Conservation (phyloP, 2,329 filamentous ascomycete genomes). For the Sclerotinia glacialis region DNA sequence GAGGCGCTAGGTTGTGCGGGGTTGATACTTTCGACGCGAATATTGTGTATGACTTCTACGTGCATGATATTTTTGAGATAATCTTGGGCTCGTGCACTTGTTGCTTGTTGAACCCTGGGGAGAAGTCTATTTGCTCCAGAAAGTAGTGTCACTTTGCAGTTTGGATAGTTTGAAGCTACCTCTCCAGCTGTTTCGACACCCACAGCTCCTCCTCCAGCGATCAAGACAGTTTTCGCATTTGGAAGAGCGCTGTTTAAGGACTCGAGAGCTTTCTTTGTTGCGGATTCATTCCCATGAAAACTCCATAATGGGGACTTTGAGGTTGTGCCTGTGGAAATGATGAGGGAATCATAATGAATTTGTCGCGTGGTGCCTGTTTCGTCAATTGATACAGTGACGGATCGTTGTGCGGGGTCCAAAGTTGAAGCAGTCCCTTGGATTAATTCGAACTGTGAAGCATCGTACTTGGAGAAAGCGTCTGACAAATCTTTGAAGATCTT, state of each 20-base stretch:
- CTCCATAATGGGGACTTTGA: constrained; percentile 47
- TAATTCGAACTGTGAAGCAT: constrained; percentile 42
- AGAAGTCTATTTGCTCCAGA: constrained; percentile 44
- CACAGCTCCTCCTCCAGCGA: constrained; percentile 46
- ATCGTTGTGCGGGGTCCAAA: constrained; percentile 41
- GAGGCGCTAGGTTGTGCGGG: constrained; percentile 36
- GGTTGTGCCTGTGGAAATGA: constrained; percentile 50
- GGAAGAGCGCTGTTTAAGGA: constrained; percentile 44
- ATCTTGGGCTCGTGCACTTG: constrained; percentile 45
- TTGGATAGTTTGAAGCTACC: constrained; percentile 42
- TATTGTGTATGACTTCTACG: constrained; percentile 47
- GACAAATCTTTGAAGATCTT: constrained; percentile 47
- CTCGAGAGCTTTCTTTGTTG: constrained; percentile 41
- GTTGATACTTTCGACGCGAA: constrained; percentile 40
- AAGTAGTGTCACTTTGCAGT: constrained; percentile 47
- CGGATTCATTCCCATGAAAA: constrained; percentile 40
- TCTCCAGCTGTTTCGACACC: constrained; percentile 50
- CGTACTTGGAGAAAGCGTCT: constrained; percentile 44
- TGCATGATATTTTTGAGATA: constrained; percentile 44
- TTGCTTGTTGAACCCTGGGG: constrained; percentile 41
- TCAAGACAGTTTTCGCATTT: constrained; percentile 44
- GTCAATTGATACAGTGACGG: constrained; percentile 36
- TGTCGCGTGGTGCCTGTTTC: constrained; percentile 24
- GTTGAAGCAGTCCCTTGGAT: constrained; percentile 43
- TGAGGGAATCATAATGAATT: constrained; percentile 45